Conservation (phyloP, 768 basidiomycete species). For the Boletellus emodensis region DNA sequence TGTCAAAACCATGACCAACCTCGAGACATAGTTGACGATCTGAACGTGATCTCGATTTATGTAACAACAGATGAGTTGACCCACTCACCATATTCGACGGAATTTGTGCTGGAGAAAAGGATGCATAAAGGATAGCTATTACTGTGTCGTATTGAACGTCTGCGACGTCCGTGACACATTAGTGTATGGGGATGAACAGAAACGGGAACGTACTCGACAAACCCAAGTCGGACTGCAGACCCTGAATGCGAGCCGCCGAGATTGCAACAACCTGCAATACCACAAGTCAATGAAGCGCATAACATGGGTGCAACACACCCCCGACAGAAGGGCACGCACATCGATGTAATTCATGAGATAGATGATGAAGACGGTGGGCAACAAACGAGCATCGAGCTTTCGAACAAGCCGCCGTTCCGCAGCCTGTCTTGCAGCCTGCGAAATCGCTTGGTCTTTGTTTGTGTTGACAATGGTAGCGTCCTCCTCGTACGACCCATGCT, state of each 20-base stretch:
- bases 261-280: slow-evolving; percentile 41
- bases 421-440: slow-evolving; percentile 4
- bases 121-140: too few relatives aligned
- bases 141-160: slow-evolving; percentile 52
- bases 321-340: slow-evolving; percentile 32
- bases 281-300: neutral
- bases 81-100: too few relatives aligned
- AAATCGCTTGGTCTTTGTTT: neutral
- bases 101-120: too few relatives aligned
- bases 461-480: neutral
- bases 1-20: too few relatives aligned
- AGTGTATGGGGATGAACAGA: neutral
- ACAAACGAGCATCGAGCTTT: slow-evolving; percentile 51
- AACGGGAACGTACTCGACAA: slow-evolving; percentile 36
- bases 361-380: slow-evolving; percentile 56
- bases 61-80: too few relatives aligned
- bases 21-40: too few relatives aligned
- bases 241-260: slow-evolving; percentile 48
- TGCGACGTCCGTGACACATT: slow-evolving; percentile 15
- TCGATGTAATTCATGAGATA: slow-evolving; percentile 70
- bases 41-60: too few relatives aligned
- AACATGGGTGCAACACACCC: neutral
- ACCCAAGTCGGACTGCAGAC: slow-evolving; percentile 46
- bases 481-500: slow-evolving; percentile 5
- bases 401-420: slow-evolving; percentile 40